phyloP scores from a whole-genome alignment of 1,284 basidiomycete genomes.

The Ganoderma lingzhi region DNA sequence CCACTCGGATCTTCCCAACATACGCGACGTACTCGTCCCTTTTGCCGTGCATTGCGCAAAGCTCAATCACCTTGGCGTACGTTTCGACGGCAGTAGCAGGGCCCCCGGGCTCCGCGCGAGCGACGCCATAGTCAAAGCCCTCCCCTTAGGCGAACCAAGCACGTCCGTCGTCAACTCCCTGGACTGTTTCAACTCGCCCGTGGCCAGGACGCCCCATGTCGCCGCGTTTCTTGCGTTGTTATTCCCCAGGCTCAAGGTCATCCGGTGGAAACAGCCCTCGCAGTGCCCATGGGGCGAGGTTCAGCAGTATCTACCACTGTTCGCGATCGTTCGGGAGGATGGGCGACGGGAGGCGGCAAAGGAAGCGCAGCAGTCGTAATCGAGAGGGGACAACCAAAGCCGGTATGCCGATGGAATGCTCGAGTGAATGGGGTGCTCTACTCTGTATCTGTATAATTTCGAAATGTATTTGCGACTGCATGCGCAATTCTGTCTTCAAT shows the following conservation, averaged over 20 bases:
- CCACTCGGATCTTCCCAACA: background rate
- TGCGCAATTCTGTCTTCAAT: too few species aligned
- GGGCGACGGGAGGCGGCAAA: background rate
- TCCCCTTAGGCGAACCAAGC: background rate
- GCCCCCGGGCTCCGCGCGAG: too few species aligned
- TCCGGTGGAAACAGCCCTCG: background rate
- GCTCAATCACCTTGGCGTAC: background rate
- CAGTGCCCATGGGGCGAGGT: background rate
- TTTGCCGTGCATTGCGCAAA: background rate
- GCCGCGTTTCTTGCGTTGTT: background rate
- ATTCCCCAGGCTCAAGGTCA: background rate
- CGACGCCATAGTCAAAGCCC: background rate
- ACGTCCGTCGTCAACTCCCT: background rate
- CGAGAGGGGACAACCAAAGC: background rate
- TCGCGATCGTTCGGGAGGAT: background rate
- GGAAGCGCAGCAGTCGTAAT: too few species aligned
- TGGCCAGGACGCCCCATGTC: background rate
- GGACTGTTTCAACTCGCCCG: background rate
- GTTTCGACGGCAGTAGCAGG: background rate
- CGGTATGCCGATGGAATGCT: too few species aligned
- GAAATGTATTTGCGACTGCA: too few species aligned
- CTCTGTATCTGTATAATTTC: too few species aligned
- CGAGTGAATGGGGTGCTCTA: too few species aligned
- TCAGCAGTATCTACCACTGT: background rate
- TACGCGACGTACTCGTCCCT: background rate